phyloP scores from a whole-genome alignment of 352 stramenopile species.

The Pythium myriotylum region DNA sequence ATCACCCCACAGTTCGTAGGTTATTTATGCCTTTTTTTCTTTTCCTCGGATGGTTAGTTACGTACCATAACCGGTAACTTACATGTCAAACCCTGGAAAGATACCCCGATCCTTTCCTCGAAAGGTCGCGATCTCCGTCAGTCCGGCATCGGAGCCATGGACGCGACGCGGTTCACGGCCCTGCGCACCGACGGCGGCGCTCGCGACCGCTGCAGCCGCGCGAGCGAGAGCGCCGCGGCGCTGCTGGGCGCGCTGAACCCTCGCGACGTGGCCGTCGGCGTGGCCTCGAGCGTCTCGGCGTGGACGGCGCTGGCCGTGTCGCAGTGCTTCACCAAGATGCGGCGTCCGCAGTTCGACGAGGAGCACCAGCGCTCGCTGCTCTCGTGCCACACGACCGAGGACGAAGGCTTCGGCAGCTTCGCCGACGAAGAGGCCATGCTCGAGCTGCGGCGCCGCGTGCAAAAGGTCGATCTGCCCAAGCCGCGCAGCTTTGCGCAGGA shows the following conservation, averaged over 20 bases:
- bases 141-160: too few species aligned
- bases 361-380: conserved; percentile 73
- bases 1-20: too few species aligned
- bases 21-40: too few species aligned
- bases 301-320: conserved; percentile 37
- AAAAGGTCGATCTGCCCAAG: conserved; percentile 37
- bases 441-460: conserved; percentile 68
- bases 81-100: conserved; percentile 5
- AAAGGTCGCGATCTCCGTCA: conserved; percentile 3
- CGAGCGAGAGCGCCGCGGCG: conserved; percentile 8
- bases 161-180: conserved; percentile 34
- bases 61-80: too few species aligned
- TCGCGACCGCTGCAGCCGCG: conserved; percentile 14
- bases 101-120: background rate
- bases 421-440: conserved; percentile 65
- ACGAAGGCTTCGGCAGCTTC: conserved; percentile 35
- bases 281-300: conserved; percentile 9
- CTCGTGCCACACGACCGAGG: conserved; percentile 48
- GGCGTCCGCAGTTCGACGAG: conserved; percentile 63
- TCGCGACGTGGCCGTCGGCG: conserved; percentile 25
- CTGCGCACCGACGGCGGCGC: conserved; percentile 31
- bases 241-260: conserved; percentile 29
- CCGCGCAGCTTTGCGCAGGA: conserved; percentile 30
- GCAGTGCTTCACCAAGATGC: conserved; percentile 62
- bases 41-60: too few species aligned